phyloP scores from a whole-genome alignment of 2,329 filamentous ascomycete genomes.

The Aspergillus clavatus region DNA sequence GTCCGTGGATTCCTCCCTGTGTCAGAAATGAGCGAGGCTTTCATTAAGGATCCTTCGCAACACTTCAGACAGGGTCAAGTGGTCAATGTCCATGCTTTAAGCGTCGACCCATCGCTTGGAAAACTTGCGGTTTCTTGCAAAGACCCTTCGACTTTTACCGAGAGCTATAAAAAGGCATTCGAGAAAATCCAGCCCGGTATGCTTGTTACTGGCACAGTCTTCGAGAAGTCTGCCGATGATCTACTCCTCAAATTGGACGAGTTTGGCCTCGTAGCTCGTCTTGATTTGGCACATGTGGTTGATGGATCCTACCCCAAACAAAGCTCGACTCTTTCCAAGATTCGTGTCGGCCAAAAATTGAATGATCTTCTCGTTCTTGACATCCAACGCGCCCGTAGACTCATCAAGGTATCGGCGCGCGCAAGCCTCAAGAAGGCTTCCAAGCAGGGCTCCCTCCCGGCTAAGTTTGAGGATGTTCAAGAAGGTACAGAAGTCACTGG shows the following conservation, averaged over 20 bases:
- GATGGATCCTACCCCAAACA: constrained; percentile 81
- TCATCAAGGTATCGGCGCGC: constrained; percentile 76
- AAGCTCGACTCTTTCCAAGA: constrained; percentile 68
- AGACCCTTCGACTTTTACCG: constrained; percentile 72
- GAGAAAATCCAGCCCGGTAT: constrained; percentile 68
- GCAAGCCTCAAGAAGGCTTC: constrained; percentile 72
- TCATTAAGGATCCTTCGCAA: constrained; percentile 79
- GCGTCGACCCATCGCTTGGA: constrained; percentile 64
- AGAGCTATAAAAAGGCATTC: constrained; percentile 68
- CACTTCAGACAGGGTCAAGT: constrained; percentile 91
- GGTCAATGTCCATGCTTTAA: constrained; percentile 81
- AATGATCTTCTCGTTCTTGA: constrained; percentile 80
- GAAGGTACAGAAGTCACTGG: constrained; percentile 66
- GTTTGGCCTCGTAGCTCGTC: constrained; percentile 68
- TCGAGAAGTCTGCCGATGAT: constrained; percentile 74
- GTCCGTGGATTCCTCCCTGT: constrained; percentile 85
- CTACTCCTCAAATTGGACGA: constrained; percentile 71
- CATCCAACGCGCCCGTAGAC: constrained; percentile 71
- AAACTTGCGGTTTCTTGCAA: constrained; percentile 90
- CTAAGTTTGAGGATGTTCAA: constrained; percentile 64
- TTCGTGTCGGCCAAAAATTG: constrained; percentile 78
- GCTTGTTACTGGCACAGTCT: constrained; percentile 71
- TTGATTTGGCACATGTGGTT: constrained; percentile 73
- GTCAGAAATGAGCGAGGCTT: constrained; percentile 97
- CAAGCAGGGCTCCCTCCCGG: constrained; percentile 67